Evolutionary conservation across 352 stramenopile genomes (phyloP), one percentile per base, ranked within the genome.

Genomic region (Peronosclerospora sorghi): DNA sequence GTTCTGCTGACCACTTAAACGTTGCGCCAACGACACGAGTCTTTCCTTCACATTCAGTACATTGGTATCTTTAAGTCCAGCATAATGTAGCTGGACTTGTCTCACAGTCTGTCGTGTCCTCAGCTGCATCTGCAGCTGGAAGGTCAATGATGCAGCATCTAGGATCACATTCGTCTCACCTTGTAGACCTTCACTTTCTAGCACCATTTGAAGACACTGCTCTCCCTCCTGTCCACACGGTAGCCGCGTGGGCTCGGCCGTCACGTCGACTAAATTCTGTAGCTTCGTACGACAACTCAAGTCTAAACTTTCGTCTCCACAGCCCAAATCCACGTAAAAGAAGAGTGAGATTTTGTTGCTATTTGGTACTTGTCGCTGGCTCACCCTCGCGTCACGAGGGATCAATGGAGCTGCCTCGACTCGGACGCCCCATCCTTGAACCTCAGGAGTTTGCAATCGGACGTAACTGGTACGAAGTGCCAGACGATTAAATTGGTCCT

Each of bases 301-400:
- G 1, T 45, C 45, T 36, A 83, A 41, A 32, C 48, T 66, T 41
- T 91, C 79, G 42, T 91, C 79, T 30, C 56, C 73, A 36, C 79
- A 91, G 17, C 68, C 56, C 21, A 88, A 35, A 26, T 91, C 79
- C 5, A 88, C 48, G 32, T 88, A 91, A 52, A 86, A 88, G 34
- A 84, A 88, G 6, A 91, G 59, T 32, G 79, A 88, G 8, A 84
- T 28, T 40, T 76, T 78, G 43, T 73, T 88, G n/a, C 24, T 46
- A 6, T 46, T 40, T 17, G 47, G 41, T 14, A 76, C 61, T 8
- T 52, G 21, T 41, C 60, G 55, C 28, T 62, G 59, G 5, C 44
- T 52, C 29, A 80, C 45, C 4, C 51, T 58, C 47, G 71, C 56
- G 49, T 83, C 70, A 9, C 46, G 53, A 2, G 69, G 72, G 21